Conservation (phyloP, 768 basidiomycete genomes). For the Lanmaoa rubissima region DNA sequence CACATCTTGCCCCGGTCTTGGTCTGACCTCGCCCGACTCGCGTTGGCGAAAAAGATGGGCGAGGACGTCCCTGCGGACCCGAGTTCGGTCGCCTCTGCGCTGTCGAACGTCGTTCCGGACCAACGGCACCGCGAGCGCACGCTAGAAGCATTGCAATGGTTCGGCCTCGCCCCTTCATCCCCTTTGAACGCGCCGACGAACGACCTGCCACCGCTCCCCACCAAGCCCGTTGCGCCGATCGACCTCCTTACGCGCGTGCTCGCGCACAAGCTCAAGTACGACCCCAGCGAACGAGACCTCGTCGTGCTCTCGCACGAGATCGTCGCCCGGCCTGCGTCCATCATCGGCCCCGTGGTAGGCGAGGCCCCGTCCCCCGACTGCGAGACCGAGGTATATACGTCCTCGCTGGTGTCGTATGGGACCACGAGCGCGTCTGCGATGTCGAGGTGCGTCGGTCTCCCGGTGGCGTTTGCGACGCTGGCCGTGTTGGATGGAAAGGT, state of each 20-base stretch:
- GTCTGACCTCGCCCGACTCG: slow-evolving; percentile 39
- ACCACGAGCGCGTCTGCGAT: slow-evolving; percentile 67
- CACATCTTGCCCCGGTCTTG: slow-evolving; percentile 22
- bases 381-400: slow-evolving; percentile 58
- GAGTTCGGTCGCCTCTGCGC: slow-evolving; percentile 35
- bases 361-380: background rate
- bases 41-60: slow-evolving; percentile 31
- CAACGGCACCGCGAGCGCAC: slow-evolving; percentile 27
- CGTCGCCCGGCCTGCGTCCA: slow-evolving; percentile 39
- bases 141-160: slow-evolving; percentile 46
- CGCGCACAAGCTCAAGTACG: slow-evolving; percentile 68
- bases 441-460: slow-evolving; percentile 88
- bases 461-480: slow-evolving; percentile 80
- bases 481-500: slow-evolving; percentile 61
- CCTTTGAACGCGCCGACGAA: slow-evolving; percentile 1
- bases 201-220: slow-evolving; percentile 44
- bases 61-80: slow-evolving; percentile 29
- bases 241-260: slow-evolving; percentile 76
- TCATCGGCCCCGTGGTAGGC: background rate
- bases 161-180: slow-evolving; percentile 8
- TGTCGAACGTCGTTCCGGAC: slow-evolving; percentile 22
- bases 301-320: slow-evolving; percentile 87
- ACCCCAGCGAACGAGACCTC: slow-evolving; percentile 73
- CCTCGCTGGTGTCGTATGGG: slow-evolving; percentile 65
- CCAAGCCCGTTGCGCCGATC: slow-evolving; percentile 48